Evolutionary conservation across 2,329 filamentous ascomycete genomes (phyloP), one percentile per base, ranked within the genome.

Genomic region (Coniochaeta sp.): DNA sequence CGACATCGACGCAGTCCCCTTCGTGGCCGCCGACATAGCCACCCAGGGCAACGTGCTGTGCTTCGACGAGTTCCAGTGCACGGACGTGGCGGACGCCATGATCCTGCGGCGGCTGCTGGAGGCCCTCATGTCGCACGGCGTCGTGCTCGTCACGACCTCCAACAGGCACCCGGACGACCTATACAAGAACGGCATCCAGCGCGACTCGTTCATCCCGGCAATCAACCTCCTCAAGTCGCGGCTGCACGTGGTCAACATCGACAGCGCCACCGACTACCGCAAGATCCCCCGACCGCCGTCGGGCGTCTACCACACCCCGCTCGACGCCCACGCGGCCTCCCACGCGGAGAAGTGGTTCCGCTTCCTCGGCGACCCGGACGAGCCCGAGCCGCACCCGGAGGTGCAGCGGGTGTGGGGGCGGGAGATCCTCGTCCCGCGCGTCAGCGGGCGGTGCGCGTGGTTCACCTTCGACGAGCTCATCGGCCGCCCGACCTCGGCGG

Each of bases 1-100:
- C 70, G 92, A 97, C 67, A 83, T 96, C 43, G 95, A 99, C 73
- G 91, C 86, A 0, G 84, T 98, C 52, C 93, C 93, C 0, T 95
- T 96, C 71, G 89, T 98, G 19, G 93, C 93, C 1, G 95, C 93
- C n/a, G 89, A 95, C 70, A 95, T 99, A 71, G 95, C 95, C 7
- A 86, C 91, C 68, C 81, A 87, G 63, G 88, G 88, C 36, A 91
- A 89, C 61, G 91, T 99, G 28, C 79, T 99, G 44, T 99, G 95
- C 74, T 99, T 99, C 71, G 95, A 99, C 74, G 95, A 99, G 77
- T 99, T 99, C 71, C 95, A 99, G 72, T 97, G 93, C 71, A 99
- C 95, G 43, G 95, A 99, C 75, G 93, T 99, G 34, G 95, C 95
- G 17, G 93, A 98, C 77, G 95, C 95, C 67, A 99, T 99, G 95